Base-by-base conservation (phyloP, 495 filamentous ascomycete species). In the Thermothielavioides terrestris region DNA sequence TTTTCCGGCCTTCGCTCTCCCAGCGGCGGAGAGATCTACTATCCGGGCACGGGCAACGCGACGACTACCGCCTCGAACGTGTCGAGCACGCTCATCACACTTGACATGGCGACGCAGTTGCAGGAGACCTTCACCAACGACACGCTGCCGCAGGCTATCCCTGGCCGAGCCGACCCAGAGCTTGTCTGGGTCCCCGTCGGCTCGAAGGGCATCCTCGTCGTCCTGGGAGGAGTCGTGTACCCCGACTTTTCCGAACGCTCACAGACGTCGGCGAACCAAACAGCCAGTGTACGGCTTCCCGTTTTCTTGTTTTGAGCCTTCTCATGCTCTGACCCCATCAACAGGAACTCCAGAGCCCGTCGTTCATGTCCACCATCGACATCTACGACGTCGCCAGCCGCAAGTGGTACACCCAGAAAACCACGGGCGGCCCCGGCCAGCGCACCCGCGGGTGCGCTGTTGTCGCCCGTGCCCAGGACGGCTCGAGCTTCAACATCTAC, bases 161-260 rank as follows among this genome's bases (percentile, higher is more conserved):
- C 65, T 2, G 71, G 76, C 3, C 74, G 85, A 10, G 80, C 80
- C 14, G 77, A 73, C 56, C 77, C 80, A 0, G 84, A 86, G 37
- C 56, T 84, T 6, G 79, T 82, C 3, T 89, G 85, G 85, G 67
- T 88, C 3, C 85, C 85, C 1, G 79, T 84, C 11, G 77, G 80
- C 1, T 59, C 71, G 5, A 68, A 77, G 25, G 85, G 85, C 25
- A 74, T 80, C 17, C 60, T 89, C 2, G 76, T 88, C 1, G 78
- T 77, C 12, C 68, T 89, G 28, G 85, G 85, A 1, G 85, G 85
- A n/a, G 80, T 84, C 7, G 61, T 77, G 11, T 60, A 77, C 45
- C 78, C 80, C 0, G 63, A 66, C 4, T 77, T 66, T 26, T 47
- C 60, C 17, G n/a, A 65, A 36, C 18, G 4, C 21, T 0, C 3